These are phyloP conservation scores for Rosa multiflora DNA, from an alignment of 306 rosid species.

Conservation along the genomic window DNA sequence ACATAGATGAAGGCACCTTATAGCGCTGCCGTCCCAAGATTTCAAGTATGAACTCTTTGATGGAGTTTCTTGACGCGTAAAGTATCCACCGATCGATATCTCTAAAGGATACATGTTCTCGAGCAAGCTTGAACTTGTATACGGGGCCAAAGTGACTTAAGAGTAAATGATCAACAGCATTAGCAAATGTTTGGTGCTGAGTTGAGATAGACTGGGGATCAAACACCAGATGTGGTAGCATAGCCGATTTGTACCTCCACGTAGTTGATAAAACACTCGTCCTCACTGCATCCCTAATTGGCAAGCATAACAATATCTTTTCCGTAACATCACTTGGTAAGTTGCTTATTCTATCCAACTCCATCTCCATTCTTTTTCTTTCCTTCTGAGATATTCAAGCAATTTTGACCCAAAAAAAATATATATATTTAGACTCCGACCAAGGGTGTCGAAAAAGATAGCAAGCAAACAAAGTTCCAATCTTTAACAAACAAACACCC, in stretches of 20 bases:
- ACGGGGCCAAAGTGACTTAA: slow-evolving; percentile 49
- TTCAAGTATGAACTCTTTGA: slow-evolving; percentile 52
- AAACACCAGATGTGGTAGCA: slow-evolving; percentile 48
- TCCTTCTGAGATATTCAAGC: too few relatives aligned
- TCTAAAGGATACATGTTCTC: slow-evolving; percentile 29
- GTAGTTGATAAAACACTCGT: slow-evolving; percentile 55
- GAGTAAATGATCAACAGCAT: slow-evolving; percentile 49
- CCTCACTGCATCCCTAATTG: slow-evolving; percentile 54
- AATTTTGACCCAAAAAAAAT: too few relatives aligned
- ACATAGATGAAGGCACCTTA: slow-evolving; percentile 47
- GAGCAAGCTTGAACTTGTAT: slow-evolving; percentile 48
- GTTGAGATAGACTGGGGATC: slow-evolving; percentile 7
- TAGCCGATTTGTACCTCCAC: slow-evolving; percentile 64
- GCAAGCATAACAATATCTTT: too few relatives aligned
- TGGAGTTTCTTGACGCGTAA: slow-evolving; percentile 37
- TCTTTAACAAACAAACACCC: too few relatives aligned
- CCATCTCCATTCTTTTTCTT: too few relatives aligned
- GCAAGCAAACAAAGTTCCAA: too few relatives aligned
- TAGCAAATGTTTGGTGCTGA: slow-evolving; percentile 32
- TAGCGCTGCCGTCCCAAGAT: slow-evolving; percentile 48
- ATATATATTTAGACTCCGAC: too few relatives aligned
- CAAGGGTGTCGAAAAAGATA: too few relatives aligned
- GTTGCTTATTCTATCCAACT: too few relatives aligned
- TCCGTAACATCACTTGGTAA: too few relatives aligned
- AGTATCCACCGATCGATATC: slow-evolving; percentile 61